These are phyloP conservation scores for Hypoxylon lienhwacheense DNA, from an alignment of 495 filamentous ascomycete genomes.

Conservation along the genomic window DNA sequence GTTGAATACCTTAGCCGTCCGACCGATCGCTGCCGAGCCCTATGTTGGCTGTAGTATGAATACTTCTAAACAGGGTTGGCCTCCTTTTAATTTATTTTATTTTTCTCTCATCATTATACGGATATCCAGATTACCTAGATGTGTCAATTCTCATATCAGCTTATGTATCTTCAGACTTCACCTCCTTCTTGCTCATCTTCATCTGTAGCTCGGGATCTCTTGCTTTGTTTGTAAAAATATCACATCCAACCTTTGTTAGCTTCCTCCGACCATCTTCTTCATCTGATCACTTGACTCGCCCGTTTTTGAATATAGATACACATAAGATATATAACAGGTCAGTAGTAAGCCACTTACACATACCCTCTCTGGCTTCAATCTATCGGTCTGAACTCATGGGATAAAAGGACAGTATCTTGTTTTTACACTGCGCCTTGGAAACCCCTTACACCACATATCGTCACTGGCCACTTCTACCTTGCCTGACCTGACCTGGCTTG, in stretches of 20 bases:
- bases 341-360: no score
- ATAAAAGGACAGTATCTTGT: conserved; percentile 1
- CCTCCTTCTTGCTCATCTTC: conserved; percentile 5
- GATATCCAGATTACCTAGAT: conserved; percentile 18
- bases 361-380: no score
- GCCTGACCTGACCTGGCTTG: conserved; percentile 3
- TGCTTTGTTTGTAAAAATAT: conserved; percentile 12
- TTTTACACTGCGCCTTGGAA: conserved; percentile 1
- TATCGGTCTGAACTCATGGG: no score
- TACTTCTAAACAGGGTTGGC: conserved; percentile 10
- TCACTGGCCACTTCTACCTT: neutral
- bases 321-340: no score
- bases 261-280: conserved; percentile 2
- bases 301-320: neutral
- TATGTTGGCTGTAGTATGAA: conserved; percentile 10
- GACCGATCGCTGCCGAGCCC: conserved; percentile 35
- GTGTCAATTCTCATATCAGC: conserved; percentile 3
- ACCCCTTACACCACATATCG: conserved; percentile 5
- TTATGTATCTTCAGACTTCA: conserved; percentile 10
- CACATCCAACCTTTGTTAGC: conserved; percentile 4
- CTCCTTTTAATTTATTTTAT: no score
- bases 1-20: conserved; percentile 34
- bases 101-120: no score
- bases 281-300: neutral
- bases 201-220: conserved; percentile 23